Base-by-base conservation (phyloP, 805 yeast genomes). In the Yarrowia keelungensis region DNA sequence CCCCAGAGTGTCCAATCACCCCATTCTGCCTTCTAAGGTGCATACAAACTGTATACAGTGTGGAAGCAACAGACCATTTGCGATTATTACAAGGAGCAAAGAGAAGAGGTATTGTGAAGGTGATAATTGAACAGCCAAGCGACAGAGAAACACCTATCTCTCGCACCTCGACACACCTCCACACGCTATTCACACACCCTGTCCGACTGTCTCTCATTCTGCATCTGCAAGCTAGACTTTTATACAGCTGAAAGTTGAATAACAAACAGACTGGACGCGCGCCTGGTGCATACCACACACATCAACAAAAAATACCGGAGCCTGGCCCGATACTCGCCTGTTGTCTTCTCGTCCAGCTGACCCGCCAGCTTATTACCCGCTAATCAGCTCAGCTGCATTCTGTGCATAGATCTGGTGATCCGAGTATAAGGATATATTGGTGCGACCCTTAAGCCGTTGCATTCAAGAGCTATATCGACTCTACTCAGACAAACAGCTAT, bases 251-350 rank as follows among this genome's bases (percentile, higher is more conserved):
- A 26, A 41, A 56, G 47, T 54, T 41, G 62, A 56, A 56, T 56
- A 56, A 56, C 62, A 56, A 56, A 56, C 62, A 56, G 46, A 41
- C 62, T 47, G 42, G 62, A 56, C 62, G 62, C 62, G 43, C 66
- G 35, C 14, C 49, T 36, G 12, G 41, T 41, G 68, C 47, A 36
- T 64, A 41, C 61, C 46, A 16, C 56, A n/a, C 66, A 38, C 9
- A 32, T 36, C 46, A 35, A 41, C 45, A 51, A 51, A 51, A 51
- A 51, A 51, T 35, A 51, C n/a, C 8, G 16, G 26, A 3, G 26
- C 10, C 22, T 26, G 32, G 32, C 32, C 32, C 32, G 32, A 26
- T 26, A 26, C 32, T 26, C 32, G 32, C 32, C 32, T 32, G 64
- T 68, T 39, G 45, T 43, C 41, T 65, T 26, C 32, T 26, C 32